phyloP scores from a whole-genome alignment of 2,329 filamentous ascomycete genomes.

The Knoxdaviesia proteae region DNA sequence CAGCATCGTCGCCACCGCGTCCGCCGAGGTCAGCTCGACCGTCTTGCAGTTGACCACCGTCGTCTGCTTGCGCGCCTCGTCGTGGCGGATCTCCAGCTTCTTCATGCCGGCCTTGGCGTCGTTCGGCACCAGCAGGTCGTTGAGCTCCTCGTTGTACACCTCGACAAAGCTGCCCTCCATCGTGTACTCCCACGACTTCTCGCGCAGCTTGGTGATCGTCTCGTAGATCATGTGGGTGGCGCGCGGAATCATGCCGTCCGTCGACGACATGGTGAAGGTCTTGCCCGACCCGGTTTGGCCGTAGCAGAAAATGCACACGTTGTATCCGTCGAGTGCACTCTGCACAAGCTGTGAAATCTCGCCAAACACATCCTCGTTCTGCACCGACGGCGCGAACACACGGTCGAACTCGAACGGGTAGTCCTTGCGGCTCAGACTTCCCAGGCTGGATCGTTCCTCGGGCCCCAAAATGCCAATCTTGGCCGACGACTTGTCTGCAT shows the following conservation, averaged over 20 bases:
- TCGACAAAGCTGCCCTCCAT: conserved; percentile 95
- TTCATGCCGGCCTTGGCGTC: conserved; percentile 39
- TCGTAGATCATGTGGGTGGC: conserved; percentile 88
- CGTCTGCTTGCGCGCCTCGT: conserved; percentile 62
- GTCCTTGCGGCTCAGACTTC: conserved; percentile 52
- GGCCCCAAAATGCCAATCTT: conserved; percentile 71
- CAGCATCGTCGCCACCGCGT: conserved; percentile 62
- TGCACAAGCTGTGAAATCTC: conserved; percentile 96
- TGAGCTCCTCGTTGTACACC: conserved; percentile 94
- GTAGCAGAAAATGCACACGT: conserved; percentile 97
- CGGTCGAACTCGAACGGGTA: conserved; percentile 83
- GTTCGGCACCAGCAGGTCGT: conserved; percentile 51
- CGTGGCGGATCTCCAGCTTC: conserved; percentile 79
- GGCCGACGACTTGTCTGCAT: conserved; percentile 58
- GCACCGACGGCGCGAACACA: conserved; percentile 59
- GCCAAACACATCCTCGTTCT: conserved; percentile 76
- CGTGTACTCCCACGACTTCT: conserved; percentile 83
- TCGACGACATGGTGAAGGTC: conserved; percentile 84
- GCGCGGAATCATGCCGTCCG: conserved; percentile 84
- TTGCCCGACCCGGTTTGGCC: conserved; percentile 95
- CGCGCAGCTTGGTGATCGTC: conserved; percentile 61
- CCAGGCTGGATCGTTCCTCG: conserved; percentile 66
- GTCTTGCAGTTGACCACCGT: conserved; percentile 61
- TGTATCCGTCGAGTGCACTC: conserved; percentile 89
- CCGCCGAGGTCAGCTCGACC: conserved; percentile 56